Evolutionary conservation across 2,329 filamentous ascomycete genomes (phyloP).

Genomic region (Phaeosphaeria sp.): DNA sequence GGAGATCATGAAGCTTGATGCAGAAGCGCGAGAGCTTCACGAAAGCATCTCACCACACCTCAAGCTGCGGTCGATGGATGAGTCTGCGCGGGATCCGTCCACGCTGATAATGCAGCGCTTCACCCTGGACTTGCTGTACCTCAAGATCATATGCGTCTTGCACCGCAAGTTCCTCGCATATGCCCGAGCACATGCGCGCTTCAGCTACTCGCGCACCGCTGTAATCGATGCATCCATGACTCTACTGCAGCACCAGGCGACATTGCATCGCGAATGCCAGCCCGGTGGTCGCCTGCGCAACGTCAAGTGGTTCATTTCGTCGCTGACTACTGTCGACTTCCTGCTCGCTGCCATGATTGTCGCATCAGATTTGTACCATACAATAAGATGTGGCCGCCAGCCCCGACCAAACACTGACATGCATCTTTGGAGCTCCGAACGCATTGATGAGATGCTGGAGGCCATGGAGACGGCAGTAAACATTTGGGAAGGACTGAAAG

Average conservation of each 20-base stretch:
- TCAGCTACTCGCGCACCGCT: constrained; percentile 80
- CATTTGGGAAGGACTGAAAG: constrained; percentile 81
- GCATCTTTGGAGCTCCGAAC: constrained; percentile 56
- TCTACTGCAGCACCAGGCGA: constrained; percentile 78
- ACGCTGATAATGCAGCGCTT: constrained; percentile 80
- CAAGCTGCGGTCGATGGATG: constrained; percentile 75
- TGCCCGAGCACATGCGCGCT: constrained; percentile 76
- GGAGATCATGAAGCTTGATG: constrained; percentile 66
- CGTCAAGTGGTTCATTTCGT: constrained; percentile 80
- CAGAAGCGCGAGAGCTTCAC: constrained; percentile 62
- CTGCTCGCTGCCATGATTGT: constrained; percentile 85
- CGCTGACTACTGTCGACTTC: constrained; percentile 84
- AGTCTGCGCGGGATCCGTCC: constrained; percentile 73
- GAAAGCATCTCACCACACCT: constrained; percentile 81
- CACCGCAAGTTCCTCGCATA: constrained; percentile 87
- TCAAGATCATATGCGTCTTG: constrained; percentile 87
- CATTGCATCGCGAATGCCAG: constrained; percentile 76
- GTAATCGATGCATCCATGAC: constrained; percentile 88
- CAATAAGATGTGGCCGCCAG: constrained; percentile 55
- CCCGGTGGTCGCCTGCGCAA: constrained; percentile 73
- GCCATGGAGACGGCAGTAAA: constrained; percentile 74
- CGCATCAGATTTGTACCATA: constrained; percentile 80
- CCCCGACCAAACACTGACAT: constrained; percentile 46
- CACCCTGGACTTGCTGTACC: constrained; percentile 82
- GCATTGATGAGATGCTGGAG: constrained; percentile 75